Evolutionary conservation across 73 alveolate genomes (phyloP).

Genomic region (Vitrella brassicaformis): DNA sequence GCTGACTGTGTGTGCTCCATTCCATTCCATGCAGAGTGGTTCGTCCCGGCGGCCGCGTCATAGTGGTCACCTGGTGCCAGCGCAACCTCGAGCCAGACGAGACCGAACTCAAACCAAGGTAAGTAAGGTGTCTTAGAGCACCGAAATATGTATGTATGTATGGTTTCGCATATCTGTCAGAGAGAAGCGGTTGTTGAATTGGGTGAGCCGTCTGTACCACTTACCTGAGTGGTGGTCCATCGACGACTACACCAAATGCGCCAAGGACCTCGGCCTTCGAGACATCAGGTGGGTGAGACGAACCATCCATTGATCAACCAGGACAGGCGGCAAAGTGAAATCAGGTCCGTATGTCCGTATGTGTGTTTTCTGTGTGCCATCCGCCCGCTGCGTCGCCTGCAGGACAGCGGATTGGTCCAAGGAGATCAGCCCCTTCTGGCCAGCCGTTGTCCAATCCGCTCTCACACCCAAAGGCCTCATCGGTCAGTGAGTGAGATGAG

Average conservation of each 20-base stretch:
- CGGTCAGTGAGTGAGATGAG: not conserved
- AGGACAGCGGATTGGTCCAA: not conserved
- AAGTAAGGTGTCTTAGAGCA: too few relatives aligned
- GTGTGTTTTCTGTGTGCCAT: not conserved
- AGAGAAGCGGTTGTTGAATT: not conserved
- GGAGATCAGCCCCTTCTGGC: not conserved
- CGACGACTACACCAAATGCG: not conserved
- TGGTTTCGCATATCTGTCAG: too few relatives aligned
- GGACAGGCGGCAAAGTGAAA: too few relatives aligned
- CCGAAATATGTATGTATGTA: too few relatives aligned
- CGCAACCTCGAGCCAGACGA: not conserved
- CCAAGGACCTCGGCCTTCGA: not conserved
- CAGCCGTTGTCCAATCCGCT: not conserved
- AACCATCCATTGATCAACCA: too few relatives aligned
- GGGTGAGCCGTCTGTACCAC: not conserved
- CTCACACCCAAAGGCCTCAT: not conserved
- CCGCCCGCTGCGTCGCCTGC: not conserved
- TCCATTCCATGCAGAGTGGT: not conserved
- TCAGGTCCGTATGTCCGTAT: not conserved
- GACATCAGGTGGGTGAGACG: not conserved
- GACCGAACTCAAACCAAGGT: too few relatives aligned
- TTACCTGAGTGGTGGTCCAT: not conserved
- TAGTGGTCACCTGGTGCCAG: not conserved
- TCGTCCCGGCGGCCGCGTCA: not conserved
- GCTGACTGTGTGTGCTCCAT: too few relatives aligned